These are phyloP conservation scores for Penicillium sp. DNA, from an alignment of 2,329 filamentous ascomycete genomes.

Conservation along the genomic window DNA sequence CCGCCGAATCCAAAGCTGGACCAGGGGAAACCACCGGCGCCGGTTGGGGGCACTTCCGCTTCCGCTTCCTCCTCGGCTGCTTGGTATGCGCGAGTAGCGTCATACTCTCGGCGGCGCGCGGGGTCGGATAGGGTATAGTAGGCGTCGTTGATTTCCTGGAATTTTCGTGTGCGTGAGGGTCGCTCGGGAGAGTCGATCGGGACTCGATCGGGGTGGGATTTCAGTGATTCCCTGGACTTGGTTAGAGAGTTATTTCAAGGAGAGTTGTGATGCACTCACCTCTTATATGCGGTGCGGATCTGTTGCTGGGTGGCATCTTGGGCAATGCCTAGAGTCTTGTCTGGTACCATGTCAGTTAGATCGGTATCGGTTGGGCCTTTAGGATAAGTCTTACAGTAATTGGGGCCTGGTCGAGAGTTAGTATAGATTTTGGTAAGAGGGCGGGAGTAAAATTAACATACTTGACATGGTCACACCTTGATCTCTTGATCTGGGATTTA, in stretches of 20 bases:
- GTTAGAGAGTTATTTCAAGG: conserved; percentile 3
- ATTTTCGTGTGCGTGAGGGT: conserved; percentile 74
- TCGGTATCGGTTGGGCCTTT: conserved; percentile 4
- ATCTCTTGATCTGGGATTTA: background rate
- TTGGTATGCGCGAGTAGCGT: conserved; percentile 62
- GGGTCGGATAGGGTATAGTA: conserved; percentile 88
- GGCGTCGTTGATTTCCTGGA: conserved; percentile 89
- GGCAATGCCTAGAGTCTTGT: conserved; percentile 70
- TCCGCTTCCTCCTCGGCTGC: conserved; percentile 46
- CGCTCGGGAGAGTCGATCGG: conserved; percentile 80
- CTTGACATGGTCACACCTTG: conserved; percentile 21
- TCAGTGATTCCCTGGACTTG: conserved; percentile 70
- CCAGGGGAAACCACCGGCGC: conserved; percentile 68
- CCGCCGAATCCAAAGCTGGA: conserved; percentile 63
- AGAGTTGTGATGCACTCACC: conserved; percentile 47
- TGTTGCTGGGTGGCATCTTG: conserved; percentile 75
- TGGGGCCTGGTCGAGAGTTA: conserved; percentile 26
- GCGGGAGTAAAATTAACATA: conserved; percentile 12
- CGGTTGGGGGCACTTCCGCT: conserved; percentile 49
- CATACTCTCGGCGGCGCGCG: conserved; percentile 76
- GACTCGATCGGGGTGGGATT: conserved; percentile 91
- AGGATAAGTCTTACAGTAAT: conserved; percentile 41
- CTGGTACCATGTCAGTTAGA: conserved; percentile 42
- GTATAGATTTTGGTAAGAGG: background rate
- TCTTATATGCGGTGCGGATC: conserved; percentile 92